These are phyloP conservation scores for Pseudogymnoascus sp. DNA, from an alignment of 2,329 filamentous ascomycete genomes.

Conservation along the genomic window DNA sequence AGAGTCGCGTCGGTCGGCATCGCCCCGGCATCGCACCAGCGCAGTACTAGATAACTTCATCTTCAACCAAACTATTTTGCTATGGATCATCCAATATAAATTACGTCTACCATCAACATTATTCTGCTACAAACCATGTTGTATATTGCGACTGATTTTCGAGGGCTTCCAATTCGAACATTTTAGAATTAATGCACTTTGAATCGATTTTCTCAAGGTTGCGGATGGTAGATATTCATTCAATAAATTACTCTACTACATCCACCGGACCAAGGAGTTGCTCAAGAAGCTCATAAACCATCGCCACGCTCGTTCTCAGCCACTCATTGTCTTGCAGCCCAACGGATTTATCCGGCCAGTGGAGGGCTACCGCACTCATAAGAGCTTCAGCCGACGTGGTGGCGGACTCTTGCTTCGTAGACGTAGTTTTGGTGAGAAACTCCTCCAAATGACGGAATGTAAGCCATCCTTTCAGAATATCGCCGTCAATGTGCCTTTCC, in stretches of 20 bases:
- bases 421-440: slow-evolving; percentile 28
- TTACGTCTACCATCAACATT: background rate
- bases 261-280: background rate
- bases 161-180: background rate
- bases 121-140: background rate
- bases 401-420: background rate
- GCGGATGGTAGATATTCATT: background rate
- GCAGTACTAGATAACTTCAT: background rate
- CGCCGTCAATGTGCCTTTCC: slow-evolving; percentile 59
- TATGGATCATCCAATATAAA: background rate
- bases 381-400: background rate
- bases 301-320: background rate
- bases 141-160: background rate
- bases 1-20: background rate
- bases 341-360: slow-evolving; percentile 26
- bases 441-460: slow-evolving; percentile 38
- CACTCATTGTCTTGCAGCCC: background rate
- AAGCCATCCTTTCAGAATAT: slow-evolving; percentile 51
- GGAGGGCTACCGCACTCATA: slow-evolving; percentile 11
- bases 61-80: background rate
- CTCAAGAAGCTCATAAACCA: background rate
- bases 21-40: background rate
- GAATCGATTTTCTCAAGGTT: background rate
- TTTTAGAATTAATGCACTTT: background rate
- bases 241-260: background rate